Evolutionary conservation across 148 eudicot genomes (phyloP).

Genomic region (Vaccinium macrocarpon): DNA sequence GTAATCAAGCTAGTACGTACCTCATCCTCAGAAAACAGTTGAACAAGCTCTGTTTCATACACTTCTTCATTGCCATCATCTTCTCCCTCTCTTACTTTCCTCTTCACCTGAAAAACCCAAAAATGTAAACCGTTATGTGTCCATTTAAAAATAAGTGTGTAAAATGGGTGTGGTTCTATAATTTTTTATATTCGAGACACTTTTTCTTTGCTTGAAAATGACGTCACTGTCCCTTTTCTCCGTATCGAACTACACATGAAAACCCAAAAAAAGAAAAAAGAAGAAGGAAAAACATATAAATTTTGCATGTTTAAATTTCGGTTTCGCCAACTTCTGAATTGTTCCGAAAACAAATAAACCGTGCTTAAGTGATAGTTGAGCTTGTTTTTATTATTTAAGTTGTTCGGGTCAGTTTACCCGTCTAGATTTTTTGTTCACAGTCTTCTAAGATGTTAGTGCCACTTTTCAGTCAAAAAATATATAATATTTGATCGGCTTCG

Average conservation of each 20-base stretch:
- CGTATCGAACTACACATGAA: neutral
- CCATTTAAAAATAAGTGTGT: too few relatives aligned
- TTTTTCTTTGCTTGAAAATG: neutral
- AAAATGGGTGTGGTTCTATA: too few relatives aligned
- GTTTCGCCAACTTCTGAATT: neutral
- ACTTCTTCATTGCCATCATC: slow-evolving; percentile 34
- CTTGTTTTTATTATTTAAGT: neutral
- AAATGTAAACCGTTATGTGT: neutral
- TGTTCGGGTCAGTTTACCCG: neutral
- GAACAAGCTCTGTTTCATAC: slow-evolving; percentile 50
- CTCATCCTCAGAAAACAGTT: slow-evolving; percentile 76
- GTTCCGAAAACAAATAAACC: neutral
- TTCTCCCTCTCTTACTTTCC: slow-evolving; percentile 25
- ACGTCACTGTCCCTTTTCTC: neutral
- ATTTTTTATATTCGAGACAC: neutral
- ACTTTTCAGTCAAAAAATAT: neutral
- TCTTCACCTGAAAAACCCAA: slow-evolving; percentile 32
- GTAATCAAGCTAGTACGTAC: slow-evolving; percentile 22
- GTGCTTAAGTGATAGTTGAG: neutral
- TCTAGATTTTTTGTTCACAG: neutral
- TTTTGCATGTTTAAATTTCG: neutral
- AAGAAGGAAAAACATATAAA: neutral
- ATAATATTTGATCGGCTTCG: neutral
- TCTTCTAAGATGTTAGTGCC: neutral
- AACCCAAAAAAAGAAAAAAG: neutral